Conservation (phyloP, 345 rosid species). For the Toxicodendron radicans region DNA sequence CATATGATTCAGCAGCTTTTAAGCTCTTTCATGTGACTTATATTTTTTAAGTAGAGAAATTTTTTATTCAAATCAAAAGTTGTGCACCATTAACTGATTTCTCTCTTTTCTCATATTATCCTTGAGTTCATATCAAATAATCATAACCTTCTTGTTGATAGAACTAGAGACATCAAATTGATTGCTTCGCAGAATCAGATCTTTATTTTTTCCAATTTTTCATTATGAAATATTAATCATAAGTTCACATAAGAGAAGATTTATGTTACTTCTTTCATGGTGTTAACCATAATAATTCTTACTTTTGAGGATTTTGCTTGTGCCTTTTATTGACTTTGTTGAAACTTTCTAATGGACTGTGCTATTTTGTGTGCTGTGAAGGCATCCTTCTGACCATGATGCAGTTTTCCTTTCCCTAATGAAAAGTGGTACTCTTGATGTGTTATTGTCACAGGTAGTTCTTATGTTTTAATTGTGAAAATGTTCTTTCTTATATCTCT, state of each 20-base stretch:
- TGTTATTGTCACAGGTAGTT: constrained; percentile 50
- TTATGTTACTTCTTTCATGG: neutral
- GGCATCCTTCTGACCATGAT: constrained; percentile 41
- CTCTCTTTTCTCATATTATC: neutral
- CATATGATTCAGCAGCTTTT: neutral
- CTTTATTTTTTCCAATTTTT: neutral
- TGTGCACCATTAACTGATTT: neutral
- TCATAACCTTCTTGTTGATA: neutral
- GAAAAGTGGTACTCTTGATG: constrained; percentile 46
- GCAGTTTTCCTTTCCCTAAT: constrained; percentile 39
- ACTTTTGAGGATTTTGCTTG: neutral
- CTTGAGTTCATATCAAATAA: neutral
- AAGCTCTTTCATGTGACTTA: neutral
- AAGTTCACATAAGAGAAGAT: neutral
- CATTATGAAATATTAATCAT: neutral
- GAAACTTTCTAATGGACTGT: neutral
- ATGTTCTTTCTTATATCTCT: neutral
- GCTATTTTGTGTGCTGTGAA: constrained; percentile 18
- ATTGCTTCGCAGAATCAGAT: neutral
- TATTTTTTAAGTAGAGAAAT: neutral
- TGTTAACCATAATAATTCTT: neutral
- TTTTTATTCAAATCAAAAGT: neutral
- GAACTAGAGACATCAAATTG: neutral
- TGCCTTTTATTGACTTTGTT: neutral
- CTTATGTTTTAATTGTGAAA: neutral